phyloP scores from a whole-genome alignment of 78 protist species.

The Protostelium mycophagum region DNA sequence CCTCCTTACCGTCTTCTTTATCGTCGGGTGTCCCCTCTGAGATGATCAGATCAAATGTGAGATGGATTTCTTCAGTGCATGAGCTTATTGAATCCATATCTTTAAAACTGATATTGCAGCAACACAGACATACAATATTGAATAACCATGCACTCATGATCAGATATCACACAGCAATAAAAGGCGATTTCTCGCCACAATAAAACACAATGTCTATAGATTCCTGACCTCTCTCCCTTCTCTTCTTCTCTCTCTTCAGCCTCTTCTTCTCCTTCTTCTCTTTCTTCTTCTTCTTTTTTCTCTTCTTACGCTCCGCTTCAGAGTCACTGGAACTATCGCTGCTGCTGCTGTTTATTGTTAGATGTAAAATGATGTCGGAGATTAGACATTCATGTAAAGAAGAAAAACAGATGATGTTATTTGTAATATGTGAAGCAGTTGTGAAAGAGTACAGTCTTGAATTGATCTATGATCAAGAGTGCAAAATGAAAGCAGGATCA shows the following conservation, averaged over 20 bases:
- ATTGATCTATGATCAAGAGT: conserved; percentile 12
- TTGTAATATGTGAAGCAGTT: too few species aligned
- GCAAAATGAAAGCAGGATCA: background rate
- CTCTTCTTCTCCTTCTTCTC: conserved; percentile 3
- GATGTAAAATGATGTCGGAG: too few species aligned
- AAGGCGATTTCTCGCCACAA: background rate
- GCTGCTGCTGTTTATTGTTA: conserved; percentile 17
- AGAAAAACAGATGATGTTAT: too few species aligned
- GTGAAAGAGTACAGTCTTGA: too few species aligned
- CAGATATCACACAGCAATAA: too few species aligned
- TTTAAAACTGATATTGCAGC: too few species aligned
- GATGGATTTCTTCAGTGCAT: too few species aligned
- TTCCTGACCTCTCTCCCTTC: conserved; percentile 1
- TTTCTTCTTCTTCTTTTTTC: conserved; percentile 1
- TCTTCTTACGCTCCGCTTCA: conserved; percentile 14
- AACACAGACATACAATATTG: too few species aligned
- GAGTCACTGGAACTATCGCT: conserved; percentile 7
- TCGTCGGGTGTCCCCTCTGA: too few species aligned
- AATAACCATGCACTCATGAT: too few species aligned
- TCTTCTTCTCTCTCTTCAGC: background rate
- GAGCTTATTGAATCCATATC: too few species aligned
- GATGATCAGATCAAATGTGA: background rate
- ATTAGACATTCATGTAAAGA: too few species aligned
- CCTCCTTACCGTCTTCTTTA: background rate
- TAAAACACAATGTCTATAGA: background rate